Percentiles rank a stretch among this genome's conserved stretches.
phyloP scores from a whole-genome alignment of 2,329 filamentous ascomycete genomes.

The Xylaria sp. region DNA sequence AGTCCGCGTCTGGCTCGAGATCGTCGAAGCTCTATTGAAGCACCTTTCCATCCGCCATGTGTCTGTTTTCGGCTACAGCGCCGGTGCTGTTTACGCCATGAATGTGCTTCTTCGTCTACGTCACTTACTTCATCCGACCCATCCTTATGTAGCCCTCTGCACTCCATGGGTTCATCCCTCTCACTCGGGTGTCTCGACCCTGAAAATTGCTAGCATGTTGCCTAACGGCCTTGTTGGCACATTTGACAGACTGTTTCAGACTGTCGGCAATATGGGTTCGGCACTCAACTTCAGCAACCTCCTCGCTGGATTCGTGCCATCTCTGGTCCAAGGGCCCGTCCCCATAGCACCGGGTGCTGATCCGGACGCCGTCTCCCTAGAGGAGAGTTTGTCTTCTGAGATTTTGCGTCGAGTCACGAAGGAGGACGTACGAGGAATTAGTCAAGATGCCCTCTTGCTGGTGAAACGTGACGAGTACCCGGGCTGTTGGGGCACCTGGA shows the following conservation, averaged over 20 bases:
- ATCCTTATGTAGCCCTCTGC: conserved; percentile 42
- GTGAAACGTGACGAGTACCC: conserved; percentile 37
- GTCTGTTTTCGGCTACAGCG: conserved; percentile 41
- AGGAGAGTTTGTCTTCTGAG: conserved; percentile 30
- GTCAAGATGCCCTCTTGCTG: conserved; percentile 40
- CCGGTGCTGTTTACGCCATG: conserved; percentile 41
- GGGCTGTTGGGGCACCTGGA: conserved; percentile 40
- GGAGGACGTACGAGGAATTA: conserved; percentile 36
- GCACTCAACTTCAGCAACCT: conserved; percentile 35
- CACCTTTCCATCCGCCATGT: conserved; percentile 50
- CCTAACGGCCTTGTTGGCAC: conserved; percentile 37
- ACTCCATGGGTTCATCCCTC: conserved; percentile 41
- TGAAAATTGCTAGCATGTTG: conserved; percentile 33
- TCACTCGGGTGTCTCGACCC: conserved; percentile 35
- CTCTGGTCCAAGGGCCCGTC: neutral
- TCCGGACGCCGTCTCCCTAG: conserved; percentile 30
- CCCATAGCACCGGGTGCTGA: conserved; percentile 32
- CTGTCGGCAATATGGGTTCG: conserved; percentile 27
- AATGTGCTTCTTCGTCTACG: conserved; percentile 42
- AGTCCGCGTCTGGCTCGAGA: conserved; percentile 48
- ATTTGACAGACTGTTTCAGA: conserved; percentile 30
- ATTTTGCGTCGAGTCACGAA: conserved; percentile 26
- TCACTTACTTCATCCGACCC: conserved; percentile 41
- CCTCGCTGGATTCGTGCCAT: conserved; percentile 27
- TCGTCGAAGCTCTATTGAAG: conserved; percentile 49